phyloP scores from a whole-genome alignment of 1,139 yeast genomes.

The Yamadazyma siamensis region DNA sequence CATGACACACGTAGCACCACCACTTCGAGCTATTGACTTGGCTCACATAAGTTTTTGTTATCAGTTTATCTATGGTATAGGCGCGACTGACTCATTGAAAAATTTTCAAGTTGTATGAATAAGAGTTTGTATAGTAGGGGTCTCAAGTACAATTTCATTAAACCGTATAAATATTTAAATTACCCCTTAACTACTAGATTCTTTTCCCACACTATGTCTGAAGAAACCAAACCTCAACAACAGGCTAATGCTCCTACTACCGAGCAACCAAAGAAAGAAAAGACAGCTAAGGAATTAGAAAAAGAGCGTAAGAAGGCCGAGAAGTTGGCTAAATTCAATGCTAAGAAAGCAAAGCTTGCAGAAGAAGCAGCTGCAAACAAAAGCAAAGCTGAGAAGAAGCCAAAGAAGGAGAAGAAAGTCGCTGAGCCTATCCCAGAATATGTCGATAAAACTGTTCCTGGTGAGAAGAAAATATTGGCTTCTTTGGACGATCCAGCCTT shows the following conservation, averaged over 20 bases:
- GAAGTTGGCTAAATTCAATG: constrained; percentile 89
- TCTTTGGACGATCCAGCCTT: constrained; percentile 89
- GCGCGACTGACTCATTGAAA: constrained; percentile 3
- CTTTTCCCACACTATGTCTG: constrained; percentile 10
- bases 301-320: constrained; percentile 97
- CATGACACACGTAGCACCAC: too few relatives aligned
- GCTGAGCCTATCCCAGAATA: constrained; percentile 78
- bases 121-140: constrained; percentile 9
- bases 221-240: constrained; percentile 7
- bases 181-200: constrained; percentile 5
- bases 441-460: constrained; percentile 76
- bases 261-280: constrained; percentile 30
- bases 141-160: constrained; percentile 7
- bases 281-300: constrained; percentile 77
- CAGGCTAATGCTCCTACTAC: constrained; percentile 8
- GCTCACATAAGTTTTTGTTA: too few relatives aligned
- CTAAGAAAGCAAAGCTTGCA: constrained; percentile 83
- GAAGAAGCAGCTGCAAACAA: constrained; percentile 29
- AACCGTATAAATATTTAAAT: constrained; percentile 4
- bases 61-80: too few relatives aligned
- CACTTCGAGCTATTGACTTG: too few relatives aligned
- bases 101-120: constrained; percentile 12
- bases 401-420: constrained; percentile 67
- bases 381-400: constrained; percentile 51
- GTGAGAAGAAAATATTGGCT: constrained; percentile 84